Evolutionary conservation across 2,329 filamentous ascomycete species (phyloP).

Genomic region (Thermothelomyces thermophilus): DNA sequence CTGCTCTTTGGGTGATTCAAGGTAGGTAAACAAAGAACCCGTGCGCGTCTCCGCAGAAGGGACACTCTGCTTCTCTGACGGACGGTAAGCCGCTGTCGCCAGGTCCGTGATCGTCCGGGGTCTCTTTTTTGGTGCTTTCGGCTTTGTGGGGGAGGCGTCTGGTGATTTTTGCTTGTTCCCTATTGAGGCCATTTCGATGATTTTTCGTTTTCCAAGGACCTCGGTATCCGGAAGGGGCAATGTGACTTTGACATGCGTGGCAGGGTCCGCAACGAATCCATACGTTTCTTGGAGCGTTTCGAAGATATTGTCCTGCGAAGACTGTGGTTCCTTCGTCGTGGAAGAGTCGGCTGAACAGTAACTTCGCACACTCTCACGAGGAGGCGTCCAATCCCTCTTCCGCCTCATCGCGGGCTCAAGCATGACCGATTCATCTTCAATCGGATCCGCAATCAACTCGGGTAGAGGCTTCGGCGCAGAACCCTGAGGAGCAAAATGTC

Average conservation of each 20-base stretch:
- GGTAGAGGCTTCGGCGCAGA: background rate
- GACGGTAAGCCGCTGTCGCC: constrained; percentile 63
- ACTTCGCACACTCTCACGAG: constrained; percentile 26
- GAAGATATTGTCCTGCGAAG: constrained; percentile 34
- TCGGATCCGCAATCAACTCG: constrained; percentile 19
- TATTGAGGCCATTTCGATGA: constrained; percentile 44
- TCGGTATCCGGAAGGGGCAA: constrained; percentile 20
- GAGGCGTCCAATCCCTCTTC: constrained; percentile 64
- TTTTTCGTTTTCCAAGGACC: constrained; percentile 49
- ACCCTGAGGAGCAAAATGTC: constrained; percentile 26
- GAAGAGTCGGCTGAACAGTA: constrained; percentile 30
- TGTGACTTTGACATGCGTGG: background rate
- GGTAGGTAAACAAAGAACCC: constrained; percentile 42
- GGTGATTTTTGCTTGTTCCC: constrained; percentile 23
- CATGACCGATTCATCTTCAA: constrained; percentile 29
- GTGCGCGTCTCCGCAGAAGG: constrained; percentile 23
- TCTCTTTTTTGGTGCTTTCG: constrained; percentile 59
- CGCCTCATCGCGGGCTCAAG: constrained; percentile 48
- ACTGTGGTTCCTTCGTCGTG: constrained; percentile 26
- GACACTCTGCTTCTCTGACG: constrained; percentile 32
- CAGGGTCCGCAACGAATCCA: constrained; percentile 29
- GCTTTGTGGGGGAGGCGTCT: constrained; percentile 35
- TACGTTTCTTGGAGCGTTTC: constrained; percentile 39
- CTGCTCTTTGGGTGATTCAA: constrained; percentile 33
- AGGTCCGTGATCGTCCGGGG: constrained; percentile 70